Evolutionary conservation across 345 rosid genomes (phyloP).

Genomic region (Erodium maritimum): DNA sequence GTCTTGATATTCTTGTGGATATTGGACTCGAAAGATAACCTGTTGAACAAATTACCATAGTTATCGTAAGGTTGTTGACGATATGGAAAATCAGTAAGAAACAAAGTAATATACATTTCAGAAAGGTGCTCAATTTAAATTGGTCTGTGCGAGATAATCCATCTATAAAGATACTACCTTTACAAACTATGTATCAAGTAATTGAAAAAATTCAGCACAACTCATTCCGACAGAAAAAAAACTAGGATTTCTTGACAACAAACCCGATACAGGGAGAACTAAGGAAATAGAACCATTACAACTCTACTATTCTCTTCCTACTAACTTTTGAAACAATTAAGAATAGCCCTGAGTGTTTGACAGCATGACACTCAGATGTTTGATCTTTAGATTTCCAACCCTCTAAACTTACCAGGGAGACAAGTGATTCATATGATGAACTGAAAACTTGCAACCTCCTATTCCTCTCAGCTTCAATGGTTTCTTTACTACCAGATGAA

Average conservation of each 20-base stretch:
- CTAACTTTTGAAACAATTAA: too few species aligned
- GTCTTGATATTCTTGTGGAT: slow-evolving; percentile 75
- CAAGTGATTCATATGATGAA: slow-evolving; percentile 70
- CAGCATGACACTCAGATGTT: neutral
- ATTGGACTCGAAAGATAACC: slow-evolving; percentile 94
- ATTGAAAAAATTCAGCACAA: neutral
- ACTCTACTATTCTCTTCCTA: neutral
- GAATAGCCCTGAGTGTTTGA: neutral
- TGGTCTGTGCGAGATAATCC: neutral
- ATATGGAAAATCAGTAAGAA: too few species aligned
- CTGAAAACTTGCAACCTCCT: slow-evolving; percentile 66
- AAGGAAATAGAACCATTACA: neutral
- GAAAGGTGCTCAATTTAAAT: neutral
- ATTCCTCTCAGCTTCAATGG: slow-evolving; percentile 73
- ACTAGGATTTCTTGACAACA: neutral
- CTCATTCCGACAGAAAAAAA: neutral
- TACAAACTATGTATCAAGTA: neutral
- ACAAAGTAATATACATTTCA: neutral
- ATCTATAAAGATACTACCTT: neutral
- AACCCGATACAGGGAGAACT: neutral
- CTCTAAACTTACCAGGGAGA: slow-evolving; percentile 83
- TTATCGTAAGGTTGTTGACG: slow-evolving; percentile 1
- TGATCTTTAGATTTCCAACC: too few species aligned
- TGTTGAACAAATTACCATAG: slow-evolving; percentile 24
- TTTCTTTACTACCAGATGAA: slow-evolving; percentile 56